Base-by-base conservation (phyloP, 169 alveolate species). In the Cryptosporidium ryanae region DNA sequence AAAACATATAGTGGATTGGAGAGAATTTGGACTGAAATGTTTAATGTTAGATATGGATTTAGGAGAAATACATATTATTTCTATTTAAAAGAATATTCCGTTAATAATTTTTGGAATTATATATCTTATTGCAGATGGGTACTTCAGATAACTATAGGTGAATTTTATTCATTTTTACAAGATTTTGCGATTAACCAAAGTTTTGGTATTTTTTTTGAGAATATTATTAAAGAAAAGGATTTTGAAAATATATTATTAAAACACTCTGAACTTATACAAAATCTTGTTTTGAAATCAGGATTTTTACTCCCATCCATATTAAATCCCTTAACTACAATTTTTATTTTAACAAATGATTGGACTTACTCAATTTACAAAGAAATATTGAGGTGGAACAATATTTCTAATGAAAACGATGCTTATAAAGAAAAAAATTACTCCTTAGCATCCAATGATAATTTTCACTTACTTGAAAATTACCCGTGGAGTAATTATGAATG, bases 121-220 rank as follows among this genome's bases (percentile, higher is more conserved):
- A 70, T 70, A 8, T 70, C 55, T 25, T 70, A 70, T 32, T 70
- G 68, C n/a, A 70, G 84, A 70, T 70, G 84, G 84, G 66, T 70
- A 27, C 66, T 70, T 13, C 84, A 70, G 43, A 64, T 52, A 5
- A 70, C 66, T 0, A 50, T 70, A 17, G 84, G 84, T 8, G 84
- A 70, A 21, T 32, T n/a, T 21, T 70, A 70, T 44, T 52, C 68
- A n/a, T 70, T 70, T 55, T 34, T 70, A 15, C 84, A 70, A 15
- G 57, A 32, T 18, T 52, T 50, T 49, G 84, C 38, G 1, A 64
- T 54, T 55, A 64, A 70, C 0, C 66, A 54, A 5, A 34, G 52
- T 15, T 54, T 48, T 29, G 25, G 23, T 8, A 52, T 32, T 1
- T 70, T 70, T 54, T 64, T 70, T n/a, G 66, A 23, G 21, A 70